These are phyloP conservation scores for Colletotrichum limetticola DNA, from an alignment of 2,329 filamentous ascomycete species.

Conservation along the genomic window DNA sequence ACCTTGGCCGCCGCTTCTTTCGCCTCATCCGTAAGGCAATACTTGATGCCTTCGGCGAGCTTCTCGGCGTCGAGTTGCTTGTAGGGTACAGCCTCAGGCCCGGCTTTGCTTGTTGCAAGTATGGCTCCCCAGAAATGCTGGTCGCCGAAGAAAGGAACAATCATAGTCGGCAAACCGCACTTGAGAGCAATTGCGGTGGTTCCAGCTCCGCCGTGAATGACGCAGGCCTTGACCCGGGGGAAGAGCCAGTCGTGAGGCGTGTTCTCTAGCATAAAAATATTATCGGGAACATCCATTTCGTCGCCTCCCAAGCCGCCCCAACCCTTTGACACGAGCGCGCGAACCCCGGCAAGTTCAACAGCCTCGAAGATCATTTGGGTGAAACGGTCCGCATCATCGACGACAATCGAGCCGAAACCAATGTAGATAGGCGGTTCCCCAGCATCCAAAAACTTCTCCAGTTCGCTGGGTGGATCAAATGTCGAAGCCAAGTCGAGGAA, in stretches of 20 bases:
- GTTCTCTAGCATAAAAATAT: slow-evolving; percentile 78
- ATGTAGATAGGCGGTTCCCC: slow-evolving; percentile 76
- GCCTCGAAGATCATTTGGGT: slow-evolving; percentile 79
- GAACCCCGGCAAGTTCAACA: slow-evolving; percentile 71
- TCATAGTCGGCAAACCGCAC: slow-evolving; percentile 77
- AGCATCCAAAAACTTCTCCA: slow-evolving; percentile 65
- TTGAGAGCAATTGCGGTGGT: slow-evolving; percentile 81
- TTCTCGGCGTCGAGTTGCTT: slow-evolving; percentile 72
- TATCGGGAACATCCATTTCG: slow-evolving; percentile 62
- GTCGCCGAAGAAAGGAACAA: slow-evolving; percentile 84
- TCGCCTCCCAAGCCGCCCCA: slow-evolving; percentile 78
- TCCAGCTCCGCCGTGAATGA: slow-evolving; percentile 83
- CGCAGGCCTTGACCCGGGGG: slow-evolving; percentile 71
- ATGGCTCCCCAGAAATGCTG: slow-evolving; percentile 83
- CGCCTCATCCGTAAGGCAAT: slow-evolving; percentile 72
- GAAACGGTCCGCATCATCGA: slow-evolving; percentile 76
- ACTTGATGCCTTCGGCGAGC: slow-evolving; percentile 76
- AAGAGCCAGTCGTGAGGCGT: slow-evolving; percentile 84
- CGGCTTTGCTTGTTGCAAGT: slow-evolving; percentile 71
- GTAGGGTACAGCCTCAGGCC: slow-evolving; percentile 75
- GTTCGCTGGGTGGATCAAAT: slow-evolving; percentile 66
- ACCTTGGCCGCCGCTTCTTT: slow-evolving; percentile 67
- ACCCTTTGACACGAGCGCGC: slow-evolving; percentile 78
- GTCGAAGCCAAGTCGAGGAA: slow-evolving; percentile 76
- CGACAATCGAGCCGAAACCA: slow-evolving; percentile 80